Percentiles rank a stretch among this genome's conserved stretches.
These are phyloP conservation scores for Mimosa bimucronata DNA, from an alignment of 306 rosid species.

Conservation along the genomic window DNA sequence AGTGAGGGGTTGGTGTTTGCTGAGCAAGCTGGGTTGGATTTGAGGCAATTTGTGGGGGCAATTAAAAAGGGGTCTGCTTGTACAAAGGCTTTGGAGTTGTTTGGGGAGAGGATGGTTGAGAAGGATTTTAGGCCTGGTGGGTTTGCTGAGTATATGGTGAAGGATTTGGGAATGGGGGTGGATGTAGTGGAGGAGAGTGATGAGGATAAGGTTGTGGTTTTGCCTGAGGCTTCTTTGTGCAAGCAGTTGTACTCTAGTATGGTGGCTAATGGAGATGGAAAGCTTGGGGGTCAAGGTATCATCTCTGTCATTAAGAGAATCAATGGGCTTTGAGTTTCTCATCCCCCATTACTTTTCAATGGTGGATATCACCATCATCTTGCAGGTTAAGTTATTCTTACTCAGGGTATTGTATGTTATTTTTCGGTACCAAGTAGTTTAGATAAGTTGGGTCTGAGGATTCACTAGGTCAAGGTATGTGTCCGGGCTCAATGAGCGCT, in stretches of 20 bases:
- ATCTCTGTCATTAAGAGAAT: slow-evolving; percentile 74
- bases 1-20: slow-evolving; percentile 89
- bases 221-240: slow-evolving; percentile 78
- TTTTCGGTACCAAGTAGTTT: too few species aligned
- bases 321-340: slow-evolving; percentile 52
- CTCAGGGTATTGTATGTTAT: too few species aligned
- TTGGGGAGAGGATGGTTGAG: slow-evolving; percentile 69
- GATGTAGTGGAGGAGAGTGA: slow-evolving; percentile 58
- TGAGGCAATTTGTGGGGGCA: slow-evolving; percentile 57
- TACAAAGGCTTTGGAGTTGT: slow-evolving; percentile 68
- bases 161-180: slow-evolving; percentile 90
- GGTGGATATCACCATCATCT: too few species aligned
- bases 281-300: slow-evolving; percentile 73
- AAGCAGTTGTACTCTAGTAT: slow-evolving; percentile 71
- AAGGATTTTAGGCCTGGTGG: slow-evolving; percentile 76
- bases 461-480: too few species aligned
- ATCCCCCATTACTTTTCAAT: too few species aligned
- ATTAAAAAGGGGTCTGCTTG: slow-evolving; percentile 66
- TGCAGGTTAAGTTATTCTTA: too few species aligned
- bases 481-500: too few species aligned
- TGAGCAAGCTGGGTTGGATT: slow-evolving; percentile 61
- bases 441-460: too few species aligned
- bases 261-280: slow-evolving; percentile 83
- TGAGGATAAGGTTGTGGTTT: slow-evolving; percentile 50
- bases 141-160: slow-evolving; percentile 72